A percentile compares a stretch with the other conserved stretches of the same genome.
Conservation (phyloP, 306 rosid genomes). For the Prunus armeniaca region DNA sequence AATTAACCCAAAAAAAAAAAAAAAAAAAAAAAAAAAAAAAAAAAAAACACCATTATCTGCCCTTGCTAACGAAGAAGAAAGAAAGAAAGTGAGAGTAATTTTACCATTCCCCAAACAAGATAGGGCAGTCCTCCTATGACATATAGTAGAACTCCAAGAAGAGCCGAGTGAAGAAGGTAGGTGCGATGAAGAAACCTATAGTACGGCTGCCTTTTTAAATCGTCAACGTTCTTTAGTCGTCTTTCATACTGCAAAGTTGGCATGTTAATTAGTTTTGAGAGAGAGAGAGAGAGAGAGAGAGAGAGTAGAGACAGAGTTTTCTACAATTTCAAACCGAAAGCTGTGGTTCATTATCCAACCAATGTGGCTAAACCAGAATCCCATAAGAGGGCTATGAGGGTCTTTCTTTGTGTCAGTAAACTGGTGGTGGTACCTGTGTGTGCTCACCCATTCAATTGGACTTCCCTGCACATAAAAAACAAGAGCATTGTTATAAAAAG, state of each 20-base stretch:
- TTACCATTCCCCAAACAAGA: constrained; percentile 89
- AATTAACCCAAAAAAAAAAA: too few relatives aligned
- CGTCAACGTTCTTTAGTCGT: constrained; percentile 56
- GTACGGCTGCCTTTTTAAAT: constrained; percentile 68
- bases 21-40: too few relatives aligned
- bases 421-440: constrained; percentile 83
- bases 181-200: constrained; percentile 59
- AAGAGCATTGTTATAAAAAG: too few relatives aligned
- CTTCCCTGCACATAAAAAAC: constrained; percentile 51
- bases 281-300: too few relatives aligned
- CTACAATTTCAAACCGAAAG: constrained; percentile 50
- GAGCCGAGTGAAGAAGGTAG: constrained; percentile 69
- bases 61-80: too few relatives aligned
- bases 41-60: too few relatives aligned
- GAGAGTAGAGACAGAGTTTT: too few relatives aligned
- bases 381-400: constrained; percentile 86
- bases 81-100: background rate
- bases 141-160: constrained; percentile 65
- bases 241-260: constrained; percentile 57
- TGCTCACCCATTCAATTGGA: constrained; percentile 93
- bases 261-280: background rate
- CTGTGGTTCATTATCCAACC: constrained; percentile 70
- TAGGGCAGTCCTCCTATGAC: constrained; percentile 73
- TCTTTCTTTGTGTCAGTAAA: constrained; percentile 77
- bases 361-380: constrained; percentile 90